A percentile compares a stretch with the other conserved stretches of the same genome.
Evolutionary conservation across 306 rosid genomes (phyloP).

Genomic region (Vigna hirtella): DNA sequence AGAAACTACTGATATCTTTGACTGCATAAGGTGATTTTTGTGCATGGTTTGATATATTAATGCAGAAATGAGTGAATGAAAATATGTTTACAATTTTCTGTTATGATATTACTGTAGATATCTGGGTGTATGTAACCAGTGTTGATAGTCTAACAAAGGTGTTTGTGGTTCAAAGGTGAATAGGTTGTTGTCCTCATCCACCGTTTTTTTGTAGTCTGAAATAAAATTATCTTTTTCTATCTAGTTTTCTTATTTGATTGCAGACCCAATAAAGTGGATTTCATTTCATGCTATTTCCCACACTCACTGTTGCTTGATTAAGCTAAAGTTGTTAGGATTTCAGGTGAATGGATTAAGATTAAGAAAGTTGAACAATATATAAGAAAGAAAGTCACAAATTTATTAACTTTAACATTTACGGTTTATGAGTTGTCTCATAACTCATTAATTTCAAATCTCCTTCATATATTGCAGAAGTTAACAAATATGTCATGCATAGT

Average conservation of each 20-base stretch:
- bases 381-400: too few relatives aligned
- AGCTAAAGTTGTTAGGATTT: neutral
- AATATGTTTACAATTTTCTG: neutral
- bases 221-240: neutral
- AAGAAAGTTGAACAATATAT: too few relatives aligned
- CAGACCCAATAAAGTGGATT: neutral
- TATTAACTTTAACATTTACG: too few relatives aligned
- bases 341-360: too few relatives aligned
- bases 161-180: neutral
- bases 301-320: constrained; percentile 25
- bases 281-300: neutral
- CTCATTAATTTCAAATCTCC: too few relatives aligned
- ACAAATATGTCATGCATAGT: neutral
- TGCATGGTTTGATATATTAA: neutral
- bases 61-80: constrained; percentile 3
- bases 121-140: neutral
- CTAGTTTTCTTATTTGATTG: neutral
- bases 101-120: neutral
- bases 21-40: neutral
- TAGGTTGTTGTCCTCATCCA: neutral
- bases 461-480: too few relatives aligned
- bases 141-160: neutral
- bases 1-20: neutral
- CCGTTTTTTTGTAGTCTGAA: neutral
- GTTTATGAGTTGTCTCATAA: too few relatives aligned